Evolutionary conservation across 208 protist species (phyloP).

Genomic region (Crithidia sp.): DNA sequence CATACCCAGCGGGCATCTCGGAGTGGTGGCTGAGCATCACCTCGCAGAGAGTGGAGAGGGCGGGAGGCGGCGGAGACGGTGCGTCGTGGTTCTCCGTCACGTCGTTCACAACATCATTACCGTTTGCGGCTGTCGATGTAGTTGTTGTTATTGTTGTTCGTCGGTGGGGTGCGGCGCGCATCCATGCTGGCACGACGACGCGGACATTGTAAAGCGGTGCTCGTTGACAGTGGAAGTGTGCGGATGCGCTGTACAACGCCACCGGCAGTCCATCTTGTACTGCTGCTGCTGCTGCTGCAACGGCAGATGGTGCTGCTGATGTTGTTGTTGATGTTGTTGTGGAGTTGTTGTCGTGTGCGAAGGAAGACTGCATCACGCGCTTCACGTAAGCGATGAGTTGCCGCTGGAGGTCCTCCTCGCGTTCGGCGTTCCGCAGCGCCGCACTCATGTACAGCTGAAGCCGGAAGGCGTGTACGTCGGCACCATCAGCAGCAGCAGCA

Average conservation of each 20-base stretch:
- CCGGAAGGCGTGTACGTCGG: conserved; percentile 28
- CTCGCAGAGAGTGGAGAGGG: conserved; percentile 26
- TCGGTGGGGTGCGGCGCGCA: conserved; percentile 8
- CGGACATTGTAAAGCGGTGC: conserved; percentile 37
- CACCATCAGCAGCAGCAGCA: background rate
- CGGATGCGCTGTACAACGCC: conserved; percentile 24
- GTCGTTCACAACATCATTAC: background rate
- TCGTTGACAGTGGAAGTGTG: conserved; percentile 39
- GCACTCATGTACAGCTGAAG: conserved; percentile 27
- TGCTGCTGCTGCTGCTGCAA: background rate
- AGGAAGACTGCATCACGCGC: background rate
- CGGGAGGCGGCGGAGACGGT: background rate
- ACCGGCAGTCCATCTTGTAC: conserved; percentile 26
- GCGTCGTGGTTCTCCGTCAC: no score
- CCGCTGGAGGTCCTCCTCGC: conserved; percentile 5
- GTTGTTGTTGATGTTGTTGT: background rate
- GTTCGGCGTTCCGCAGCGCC: conserved; percentile 5
- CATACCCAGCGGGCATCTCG: conserved; percentile 17
- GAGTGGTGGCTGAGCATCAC: conserved; percentile 21
- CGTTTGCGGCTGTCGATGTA: background rate
- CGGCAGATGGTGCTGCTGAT: background rate
- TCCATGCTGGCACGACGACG: conserved; percentile 28
- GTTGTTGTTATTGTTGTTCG: background rate
- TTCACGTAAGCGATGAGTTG: conserved; percentile 16
- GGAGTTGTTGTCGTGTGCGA: background rate